These are phyloP conservation scores for Metschnikowia similis DNA, from an alignment of 805 yeast genomes.

Conservation along the genomic window DNA sequence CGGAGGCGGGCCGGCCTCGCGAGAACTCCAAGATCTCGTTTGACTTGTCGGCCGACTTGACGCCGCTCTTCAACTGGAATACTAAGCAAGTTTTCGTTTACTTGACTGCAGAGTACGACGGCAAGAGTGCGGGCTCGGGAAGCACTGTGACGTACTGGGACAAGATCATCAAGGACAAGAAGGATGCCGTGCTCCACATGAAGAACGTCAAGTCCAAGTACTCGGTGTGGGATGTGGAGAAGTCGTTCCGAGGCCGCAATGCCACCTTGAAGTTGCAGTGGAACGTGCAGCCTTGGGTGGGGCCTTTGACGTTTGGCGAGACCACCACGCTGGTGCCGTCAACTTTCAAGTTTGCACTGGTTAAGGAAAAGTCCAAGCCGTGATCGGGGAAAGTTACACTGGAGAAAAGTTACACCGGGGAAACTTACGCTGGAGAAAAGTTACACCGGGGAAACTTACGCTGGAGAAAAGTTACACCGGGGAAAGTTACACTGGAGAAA, in stretches of 20 bases:
- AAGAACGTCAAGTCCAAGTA: constrained; percentile 63
- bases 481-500: neutral
- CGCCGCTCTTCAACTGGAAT: constrained; percentile 90
- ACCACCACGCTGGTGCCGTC: constrained; percentile 22
- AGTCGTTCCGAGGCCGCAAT: constrained; percentile 54
- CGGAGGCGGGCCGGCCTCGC: constrained; percentile 60
- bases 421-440: too few species aligned
- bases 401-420: too few species aligned
- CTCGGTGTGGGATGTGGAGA: constrained; percentile 81
- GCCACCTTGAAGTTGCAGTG: constrained; percentile 73
- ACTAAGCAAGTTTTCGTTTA: constrained; percentile 95
- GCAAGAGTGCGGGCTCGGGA: constrained; percentile 39
- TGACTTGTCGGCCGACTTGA: constrained; percentile 69
- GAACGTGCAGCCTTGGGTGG: constrained; percentile 91
- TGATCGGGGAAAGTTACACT: neutral
- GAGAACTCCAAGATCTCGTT: constrained; percentile 71
- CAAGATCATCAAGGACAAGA: constrained; percentile 57
- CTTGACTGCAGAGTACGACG: constrained; percentile 77
- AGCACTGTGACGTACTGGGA: constrained; percentile 91
- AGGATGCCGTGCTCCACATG: constrained; percentile 55
- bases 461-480: too few species aligned
- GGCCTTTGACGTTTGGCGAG: constrained; percentile 70
- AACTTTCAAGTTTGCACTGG: constrained; percentile 29
- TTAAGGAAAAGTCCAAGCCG: constrained; percentile 12
- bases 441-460: too few species aligned